Conservation (phyloP, 2,329 filamentous ascomycete species). For the Bretziella fagacearum region DNA sequence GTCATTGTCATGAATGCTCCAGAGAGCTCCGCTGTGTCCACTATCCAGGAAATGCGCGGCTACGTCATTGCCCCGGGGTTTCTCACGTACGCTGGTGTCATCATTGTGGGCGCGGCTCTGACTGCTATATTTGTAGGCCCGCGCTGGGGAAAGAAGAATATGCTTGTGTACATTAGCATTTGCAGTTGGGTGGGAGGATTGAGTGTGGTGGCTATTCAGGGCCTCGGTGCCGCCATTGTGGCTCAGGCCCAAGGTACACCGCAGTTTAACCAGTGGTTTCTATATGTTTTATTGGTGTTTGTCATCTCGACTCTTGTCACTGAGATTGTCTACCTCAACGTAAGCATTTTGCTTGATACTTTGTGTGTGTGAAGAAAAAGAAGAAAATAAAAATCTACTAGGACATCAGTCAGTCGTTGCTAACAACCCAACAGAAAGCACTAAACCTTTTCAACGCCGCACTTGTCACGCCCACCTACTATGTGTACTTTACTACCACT, state of each 20-base stretch:
- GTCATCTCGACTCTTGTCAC: conserved; percentile 76
- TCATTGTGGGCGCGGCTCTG: conserved; percentile 55
- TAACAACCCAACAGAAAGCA: conserved; percentile 56
- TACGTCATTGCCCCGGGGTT: conserved; percentile 81
- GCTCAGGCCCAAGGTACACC: conserved; percentile 64
- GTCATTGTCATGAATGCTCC: conserved; percentile 93
- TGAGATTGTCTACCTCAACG: conserved; percentile 91
- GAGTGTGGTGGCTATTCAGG: conserved; percentile 89
- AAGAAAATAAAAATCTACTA: too few relatives aligned
- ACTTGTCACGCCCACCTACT: conserved; percentile 93
- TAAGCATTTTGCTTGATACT: conserved; percentile 33
- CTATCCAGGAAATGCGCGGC: conserved; percentile 82
- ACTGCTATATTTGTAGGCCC: conserved; percentile 70
- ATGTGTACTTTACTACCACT: conserved; percentile 92
- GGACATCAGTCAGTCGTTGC: not conserved
- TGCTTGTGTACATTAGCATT: conserved; percentile 93
- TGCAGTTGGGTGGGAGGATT: conserved; percentile 89
- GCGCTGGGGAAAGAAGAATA: conserved; percentile 84
- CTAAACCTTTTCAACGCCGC: conserved; percentile 94
- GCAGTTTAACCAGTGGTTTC: conserved; percentile 96
- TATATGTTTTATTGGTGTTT: conserved; percentile 83
- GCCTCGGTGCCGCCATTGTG: conserved; percentile 76
- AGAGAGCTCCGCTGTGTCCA: conserved; percentile 61
- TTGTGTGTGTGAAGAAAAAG: not conserved
- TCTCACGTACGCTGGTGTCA: conserved; percentile 64